Base-by-base conservation (phyloP, 495 filamentous ascomycete species). In the Penicillium verhagenii region DNA sequence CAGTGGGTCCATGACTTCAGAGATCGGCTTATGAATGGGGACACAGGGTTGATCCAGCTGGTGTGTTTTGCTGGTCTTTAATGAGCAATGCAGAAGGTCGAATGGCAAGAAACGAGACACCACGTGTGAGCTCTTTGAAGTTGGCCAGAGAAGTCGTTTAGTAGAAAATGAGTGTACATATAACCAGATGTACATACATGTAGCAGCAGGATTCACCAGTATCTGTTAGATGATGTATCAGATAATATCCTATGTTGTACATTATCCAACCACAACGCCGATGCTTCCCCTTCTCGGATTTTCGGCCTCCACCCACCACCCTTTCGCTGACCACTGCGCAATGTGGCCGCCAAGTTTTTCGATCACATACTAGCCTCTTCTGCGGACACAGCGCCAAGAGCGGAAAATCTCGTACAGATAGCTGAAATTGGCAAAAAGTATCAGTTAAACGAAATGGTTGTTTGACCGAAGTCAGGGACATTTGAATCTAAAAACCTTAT, bases 1-100 rank as follows among this genome's bases (percentile, higher is more conserved):
- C 3, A 29, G 61, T 61, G 61, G 61, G 43, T 31, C 54, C 46
- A 52, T 58, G 58, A 56, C 45, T 58, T 58, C 21, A 52, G 33
- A 16, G 52, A 55, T 56, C 46, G 46, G 43, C 51, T 2, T 9
- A 8, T 2, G 28, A 11, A 10, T 35, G 33, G 33, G 33, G 37
- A 25, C 49, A 24, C 37, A 21, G 38, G 13, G 14, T 11, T 35
- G 10, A 28, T 35, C 33, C 33, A 35, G 7, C 14, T 14, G 13
- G 9, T 31, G 28, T 11, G 16, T 35, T 13, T 14, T 35, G 13
- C 33, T n/a, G 33, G 33, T 11, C 33, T 3, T 35, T 16, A 11
- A 35, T 14, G 11, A 13, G 1, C 9, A 33, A 33, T 5, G 16
- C 14, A 35, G 6, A 14, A 35, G 16, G 33, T 35, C 13, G 33